These are phyloP conservation scores for Cynanchum wilfordii DNA, from an alignment of 257 asterid genomes.

Conservation along the genomic window DNA sequence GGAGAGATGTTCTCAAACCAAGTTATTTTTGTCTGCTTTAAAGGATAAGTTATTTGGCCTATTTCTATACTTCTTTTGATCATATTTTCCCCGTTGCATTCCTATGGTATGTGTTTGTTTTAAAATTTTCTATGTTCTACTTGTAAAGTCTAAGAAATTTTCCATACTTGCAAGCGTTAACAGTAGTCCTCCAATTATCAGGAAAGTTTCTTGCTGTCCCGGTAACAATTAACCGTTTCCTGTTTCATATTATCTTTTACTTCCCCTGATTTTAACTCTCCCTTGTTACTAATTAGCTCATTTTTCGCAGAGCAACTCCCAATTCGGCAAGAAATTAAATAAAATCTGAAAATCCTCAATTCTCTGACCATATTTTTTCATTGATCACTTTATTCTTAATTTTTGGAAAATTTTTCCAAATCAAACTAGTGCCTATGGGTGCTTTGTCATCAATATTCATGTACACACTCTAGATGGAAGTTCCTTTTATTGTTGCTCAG, in stretches of 20 bases:
- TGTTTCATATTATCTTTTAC: too few species aligned
- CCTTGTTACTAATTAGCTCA: not conserved
- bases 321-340: not conserved
- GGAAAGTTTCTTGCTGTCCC: not conserved
- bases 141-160: not conserved
- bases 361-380: not conserved
- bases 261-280: too few species aligned
- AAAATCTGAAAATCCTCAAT: not conserved
- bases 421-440: not conserved
- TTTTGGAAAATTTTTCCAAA: not conserved
- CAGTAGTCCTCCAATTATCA: not conserved
- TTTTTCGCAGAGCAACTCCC: not conserved
- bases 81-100: not conserved
- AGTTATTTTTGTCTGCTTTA: not conserved
- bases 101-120: not conserved
- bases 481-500: not conserved
- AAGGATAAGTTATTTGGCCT: not conserved
- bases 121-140: not conserved
- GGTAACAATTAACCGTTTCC: not conserved
- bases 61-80: not conserved
- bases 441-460: not conserved
- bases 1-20: not conserved
- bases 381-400: not conserved
- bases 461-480: not conserved
- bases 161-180: not conserved